Percentiles rank a stretch among this genome's conserved stretches.
Evolutionary conservation across 192 early-diverging fungal genomes (phyloP).

Genomic region (Coemansia asiatica): DNA sequence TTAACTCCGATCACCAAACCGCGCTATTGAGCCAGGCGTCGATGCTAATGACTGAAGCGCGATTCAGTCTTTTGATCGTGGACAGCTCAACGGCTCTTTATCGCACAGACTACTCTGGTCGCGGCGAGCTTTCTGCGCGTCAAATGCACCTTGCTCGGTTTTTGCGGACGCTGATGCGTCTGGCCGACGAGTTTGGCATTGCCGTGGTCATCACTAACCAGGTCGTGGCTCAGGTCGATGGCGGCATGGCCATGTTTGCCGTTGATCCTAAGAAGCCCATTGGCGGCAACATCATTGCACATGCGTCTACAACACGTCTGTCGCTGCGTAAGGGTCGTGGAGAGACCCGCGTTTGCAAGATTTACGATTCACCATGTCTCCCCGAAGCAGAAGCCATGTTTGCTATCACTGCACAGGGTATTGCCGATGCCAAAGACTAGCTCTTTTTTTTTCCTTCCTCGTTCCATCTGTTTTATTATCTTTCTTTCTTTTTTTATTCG

Average conservation of each 20-base stretch:
- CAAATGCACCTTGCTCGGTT: slow-evolving; percentile 95
- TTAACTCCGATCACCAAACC: slow-evolving; percentile 95
- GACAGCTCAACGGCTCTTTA: slow-evolving; percentile 93
- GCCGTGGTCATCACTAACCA: slow-evolving; percentile 98
- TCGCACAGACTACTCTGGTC: slow-evolving; percentile 93
- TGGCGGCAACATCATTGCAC: slow-evolving; percentile 97
- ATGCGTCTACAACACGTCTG: slow-evolving; percentile 93
- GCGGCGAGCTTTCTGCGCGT: slow-evolving; percentile 91
- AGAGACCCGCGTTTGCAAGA: slow-evolving; percentile 91
- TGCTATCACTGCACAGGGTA: slow-evolving; percentile 86
- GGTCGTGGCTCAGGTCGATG: slow-evolving; percentile 93
- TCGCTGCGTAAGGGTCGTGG: slow-evolving; percentile 89
- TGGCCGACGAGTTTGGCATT: slow-evolving; percentile 97
- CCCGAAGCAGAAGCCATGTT: slow-evolving; percentile 92
- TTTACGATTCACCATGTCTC: slow-evolving; percentile 95
- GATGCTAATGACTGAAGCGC: slow-evolving; percentile 85
- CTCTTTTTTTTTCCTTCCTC: not conserved
- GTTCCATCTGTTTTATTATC: not conserved
- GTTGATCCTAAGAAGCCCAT: slow-evolving; percentile 94
- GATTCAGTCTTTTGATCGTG: slow-evolving; percentile 84
- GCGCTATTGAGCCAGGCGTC: slow-evolving; percentile 81
- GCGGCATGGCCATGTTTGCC: slow-evolving; percentile 82
- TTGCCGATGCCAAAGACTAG: slow-evolving; percentile 81
- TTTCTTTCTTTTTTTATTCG: slow-evolving; percentile 4
- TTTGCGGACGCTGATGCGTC: slow-evolving; percentile 74